Base-by-base conservation (phyloP, 1,284 basidiomycete species). In the Ustilago vetiveriae region DNA sequence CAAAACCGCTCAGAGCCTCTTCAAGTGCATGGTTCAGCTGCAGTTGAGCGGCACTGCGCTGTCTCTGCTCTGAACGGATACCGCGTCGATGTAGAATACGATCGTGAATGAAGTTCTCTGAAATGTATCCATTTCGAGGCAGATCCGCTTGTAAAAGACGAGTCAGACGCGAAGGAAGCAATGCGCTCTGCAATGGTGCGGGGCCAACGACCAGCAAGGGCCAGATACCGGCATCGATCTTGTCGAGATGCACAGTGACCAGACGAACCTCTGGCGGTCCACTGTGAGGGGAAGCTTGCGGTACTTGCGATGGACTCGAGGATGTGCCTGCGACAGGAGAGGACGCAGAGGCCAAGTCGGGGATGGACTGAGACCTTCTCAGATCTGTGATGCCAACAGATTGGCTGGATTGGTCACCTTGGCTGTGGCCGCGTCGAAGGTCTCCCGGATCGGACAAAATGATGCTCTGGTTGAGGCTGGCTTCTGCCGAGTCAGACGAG, bases 181-280 rank as follows among this genome's bases (percentile, higher is more conserved):
- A 3, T 3, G 37, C 42, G 13, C 26, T 46, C 9, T 55, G 67
- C 22, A 74, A 16, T 1, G 72, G 72, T 10, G 72, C 72, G 9
- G 72, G 72, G 0, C 72, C 72, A 1, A 67, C 44, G 14, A 71
- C 68, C 4, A 74, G 47, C 10, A 74, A 33, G 2, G 72, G 72
- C 72, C 72, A 74, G 23, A 74, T 74, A 16, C 64, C 72, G 13
- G 72, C 41, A 11, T 66, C 58, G 21, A 74, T 26, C 64, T 74
- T 74, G 48, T 74, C 67, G 3, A 74, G 49, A 41, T 71, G 68
- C 14, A 74, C 26, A 0, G 72, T 71, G 19, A 74, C 67, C 2
- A 74, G 67, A 21, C 72, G 51, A 4, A 64, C 67, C 30, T 66
- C 58, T 1, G 64, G 69, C 10, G 58, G 64, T 11, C 53, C 59